Evolutionary conservation across 371 early-diverging fungal species (phyloP), one percentile per base, ranked within the genome.

Genomic region (Apophysomyces variabilis): DNA sequence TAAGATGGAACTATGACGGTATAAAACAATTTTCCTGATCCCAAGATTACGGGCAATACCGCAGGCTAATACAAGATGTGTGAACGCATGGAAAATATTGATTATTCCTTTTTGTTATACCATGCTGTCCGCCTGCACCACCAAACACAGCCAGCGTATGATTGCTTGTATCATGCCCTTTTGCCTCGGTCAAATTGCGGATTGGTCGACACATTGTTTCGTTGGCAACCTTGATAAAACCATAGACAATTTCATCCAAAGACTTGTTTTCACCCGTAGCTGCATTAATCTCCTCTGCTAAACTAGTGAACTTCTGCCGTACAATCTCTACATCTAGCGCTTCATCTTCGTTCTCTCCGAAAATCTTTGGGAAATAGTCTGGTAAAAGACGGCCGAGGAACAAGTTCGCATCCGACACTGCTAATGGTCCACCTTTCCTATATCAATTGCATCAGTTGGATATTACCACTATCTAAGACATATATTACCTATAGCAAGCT

Each of bases 171-270:
- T 96, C 93, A 66, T 93, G 91, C 3, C 99, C 99, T 72, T 93
- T 94, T 6, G 93, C 95, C 69, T 97, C 96, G 0, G 99, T 97
- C 61, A 99, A 76, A 1, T 93, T 91, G 7, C 97, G 87, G 59
- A 99, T 97, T 9, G 97, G 96, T 11, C 97, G 84, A 72, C 96
- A 93, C 97, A 98, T 97, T 4, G 94, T 85, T 71, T 98, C 97
- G 67, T 96, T 96, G 13, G 98, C 97, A 21, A 97, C 93, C 69
- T 92, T 89, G 66, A 97, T 85, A 71, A 97, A 98, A 21, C 99
- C 99, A 70, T 87, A 90, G 0, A 96, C 99, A 18, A 95, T 85
- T 58, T 96, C 93, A 67, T 96, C 96, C 3, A 92, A 62, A 1
- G 87, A 80, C 16, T 78, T 79, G 1, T 62, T 14, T 65, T 83